phyloP scores from a whole-genome alignment of 2,329 filamentous ascomycete genomes.

The Cercospora sesami region DNA sequence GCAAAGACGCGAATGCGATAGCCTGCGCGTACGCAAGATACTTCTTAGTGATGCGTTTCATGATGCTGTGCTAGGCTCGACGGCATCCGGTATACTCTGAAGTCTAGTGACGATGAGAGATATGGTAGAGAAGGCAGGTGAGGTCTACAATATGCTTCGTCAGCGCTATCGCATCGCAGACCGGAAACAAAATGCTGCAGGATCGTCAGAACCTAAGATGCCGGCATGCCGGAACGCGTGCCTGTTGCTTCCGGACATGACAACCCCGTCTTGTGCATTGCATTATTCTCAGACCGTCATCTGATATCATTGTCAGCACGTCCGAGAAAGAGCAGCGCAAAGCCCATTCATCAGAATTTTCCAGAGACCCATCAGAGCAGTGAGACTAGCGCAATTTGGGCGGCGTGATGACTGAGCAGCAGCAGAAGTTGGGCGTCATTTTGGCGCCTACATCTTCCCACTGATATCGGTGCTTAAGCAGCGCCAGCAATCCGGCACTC shows the following conservation, averaged over 20 bases:
- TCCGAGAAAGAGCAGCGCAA: not conserved
- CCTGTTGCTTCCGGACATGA: not conserved
- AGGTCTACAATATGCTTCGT: not conserved
- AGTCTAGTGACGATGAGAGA: not conserved
- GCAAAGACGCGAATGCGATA: slow-evolving; percentile 13
- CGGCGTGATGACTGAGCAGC: not conserved
- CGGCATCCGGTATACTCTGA: not conserved
- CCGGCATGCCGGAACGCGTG: not conserved
- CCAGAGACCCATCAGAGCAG: not conserved
- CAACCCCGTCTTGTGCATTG: not conserved
- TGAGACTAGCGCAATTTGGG: not conserved
- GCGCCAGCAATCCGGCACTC: not conserved
- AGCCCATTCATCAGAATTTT: not conserved
- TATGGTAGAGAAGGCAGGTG: not conserved
- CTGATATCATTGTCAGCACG: not conserved
- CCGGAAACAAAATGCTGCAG: not conserved
- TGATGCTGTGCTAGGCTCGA: not conserved
- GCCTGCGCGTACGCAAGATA: slow-evolving; percentile 18
- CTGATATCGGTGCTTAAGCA: not conserved
- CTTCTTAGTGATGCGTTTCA: slow-evolving; percentile 22
- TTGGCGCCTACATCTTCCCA: not conserved
- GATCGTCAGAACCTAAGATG: not conserved
- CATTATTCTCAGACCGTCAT: not conserved
- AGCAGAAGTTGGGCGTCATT: not conserved
- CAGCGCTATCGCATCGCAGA: not conserved